Percentiles rank a stretch among this genome's conserved stretches.
Conservation (phyloP, 2,329 filamentous ascomycete species). For the Claviceps sp. region DNA sequence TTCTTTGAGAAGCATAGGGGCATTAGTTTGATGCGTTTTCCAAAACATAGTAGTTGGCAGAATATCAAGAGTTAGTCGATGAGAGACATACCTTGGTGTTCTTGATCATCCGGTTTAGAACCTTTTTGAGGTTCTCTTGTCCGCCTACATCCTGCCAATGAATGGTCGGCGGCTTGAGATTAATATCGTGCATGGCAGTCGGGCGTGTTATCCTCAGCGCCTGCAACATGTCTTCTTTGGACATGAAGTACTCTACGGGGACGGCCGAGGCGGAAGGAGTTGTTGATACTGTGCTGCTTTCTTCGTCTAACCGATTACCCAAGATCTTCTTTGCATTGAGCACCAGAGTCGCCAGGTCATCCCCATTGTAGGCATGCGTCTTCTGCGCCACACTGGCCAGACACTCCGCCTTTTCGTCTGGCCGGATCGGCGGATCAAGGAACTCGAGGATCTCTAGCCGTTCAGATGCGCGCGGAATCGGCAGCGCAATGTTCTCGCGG, state of each 20-base stretch:
- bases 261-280: background rate
- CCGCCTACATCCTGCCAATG: conserved; percentile 83
- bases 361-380: conserved; percentile 78
- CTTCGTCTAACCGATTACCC: conserved; percentile 13
- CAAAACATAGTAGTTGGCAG: too few species aligned
- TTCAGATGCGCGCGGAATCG: conserved; percentile 59
- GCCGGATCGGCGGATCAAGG: conserved; percentile 33
- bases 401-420: conserved; percentile 35
- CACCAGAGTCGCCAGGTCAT: conserved; percentile 58
- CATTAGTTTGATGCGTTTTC: background rate
- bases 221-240: conserved; percentile 41
- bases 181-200: conserved; percentile 78
- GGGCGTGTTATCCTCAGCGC: conserved; percentile 61
- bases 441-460: conserved; percentile 62
- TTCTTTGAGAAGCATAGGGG: conserved; percentile 1
- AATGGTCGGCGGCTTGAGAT: conserved; percentile 76
- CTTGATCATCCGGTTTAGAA: conserved; percentile 38
- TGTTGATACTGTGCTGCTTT: background rate
- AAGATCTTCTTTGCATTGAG: conserved; percentile 17
- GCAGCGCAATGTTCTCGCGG: conserved; percentile 53
- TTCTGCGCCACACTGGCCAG: conserved; percentile 52
- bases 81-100: conserved; percentile 16
- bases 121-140: conserved; percentile 59
- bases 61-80: too few species aligned
- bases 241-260: conserved; percentile 16